Evolutionary conservation across 345 rosid genomes (phyloP), one percentile per base, ranked within the genome.

Genomic region (Eucalyptus cloeziana): DNA sequence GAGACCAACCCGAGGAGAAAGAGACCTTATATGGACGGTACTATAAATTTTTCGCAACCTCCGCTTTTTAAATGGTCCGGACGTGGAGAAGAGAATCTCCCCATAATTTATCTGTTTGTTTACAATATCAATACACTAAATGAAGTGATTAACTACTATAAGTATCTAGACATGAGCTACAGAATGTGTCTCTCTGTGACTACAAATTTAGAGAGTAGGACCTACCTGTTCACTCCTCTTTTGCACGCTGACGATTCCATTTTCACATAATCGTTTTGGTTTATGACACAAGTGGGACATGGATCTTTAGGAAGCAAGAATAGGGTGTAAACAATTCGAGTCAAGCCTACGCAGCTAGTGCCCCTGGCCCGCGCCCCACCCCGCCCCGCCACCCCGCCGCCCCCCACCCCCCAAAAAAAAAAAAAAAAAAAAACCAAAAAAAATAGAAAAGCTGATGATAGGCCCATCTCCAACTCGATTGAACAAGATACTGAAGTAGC

Each of bases 351-450:
- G 45, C 25, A 33, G 7, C 22, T 33, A 33, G 24, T 16, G 12
- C 40, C n/a, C n/a, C n/a, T n/a, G n/a, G n/a, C n/a, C n/a, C n/a
- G 0, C 12, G 8, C 8, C 44, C 4, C 44, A 7, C 44, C 1
- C 11, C 9, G 0, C 7, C 3, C n/a, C n/a, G n/a, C 4, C 44
- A 7, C 44, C 1, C 11, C 9, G 0, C 7, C 3, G n/a, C n/a
- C n/a, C n/a, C n/a, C n/a, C n/a, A n/a, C 21, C 4, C 54, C 4
- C 22, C 56, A 1, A 16, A 17, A 17, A 17, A 17, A 51, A 51
- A 50, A 16, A 0, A 6, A 16, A 16, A 10, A 3, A 1, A n/a
- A n/a, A n/a, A n/a, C n/a, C 8, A 45, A 50, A 50, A 7, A 1
- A 54, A 15, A 67, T 7, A 8, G 5, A 33, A 69, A 9, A 69